Conservation (phyloP, 73 alveolate genomes). For the Paramecium bursaria region DNA sequence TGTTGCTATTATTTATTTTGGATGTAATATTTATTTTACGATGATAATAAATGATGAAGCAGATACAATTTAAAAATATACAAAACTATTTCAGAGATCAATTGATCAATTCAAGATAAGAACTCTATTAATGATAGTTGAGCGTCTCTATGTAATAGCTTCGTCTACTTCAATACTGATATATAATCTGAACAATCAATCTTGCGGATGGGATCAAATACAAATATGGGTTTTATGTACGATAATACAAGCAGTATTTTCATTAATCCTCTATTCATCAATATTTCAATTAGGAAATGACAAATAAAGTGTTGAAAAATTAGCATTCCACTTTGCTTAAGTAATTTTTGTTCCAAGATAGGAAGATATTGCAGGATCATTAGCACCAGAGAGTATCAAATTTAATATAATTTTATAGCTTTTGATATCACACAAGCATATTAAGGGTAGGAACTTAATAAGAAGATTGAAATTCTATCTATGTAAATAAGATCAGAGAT, state of each 20-base stretch:
- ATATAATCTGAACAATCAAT: background rate
- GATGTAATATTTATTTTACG: too few species aligned
- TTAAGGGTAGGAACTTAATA: background rate
- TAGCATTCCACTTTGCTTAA: slow-evolving; percentile 13
- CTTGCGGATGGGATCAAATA: slow-evolving; percentile 32
- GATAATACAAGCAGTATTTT: slow-evolving; percentile 3
- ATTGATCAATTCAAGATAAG: slow-evolving; percentile 14
- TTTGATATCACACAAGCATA: slow-evolving; percentile 7
- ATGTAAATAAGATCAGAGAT: slow-evolving; percentile 23
- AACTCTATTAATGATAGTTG: background rate
- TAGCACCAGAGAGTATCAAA: slow-evolving; percentile 39
- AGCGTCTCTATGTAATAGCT: slow-evolving; percentile 35
- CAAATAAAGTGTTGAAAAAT: background rate
- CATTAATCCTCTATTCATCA: background rate
- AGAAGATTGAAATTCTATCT: slow-evolving; percentile 12
- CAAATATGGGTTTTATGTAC: slow-evolving; percentile 30
- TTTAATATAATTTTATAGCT: background rate
- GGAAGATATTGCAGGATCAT: background rate
- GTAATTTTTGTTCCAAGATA: slow-evolving; percentile 29
- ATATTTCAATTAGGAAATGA: background rate
- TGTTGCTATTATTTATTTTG: too few species aligned
- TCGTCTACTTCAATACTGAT: slow-evolving; percentile 14
- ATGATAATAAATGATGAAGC: too few species aligned
- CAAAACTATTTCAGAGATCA: slow-evolving; percentile 28
- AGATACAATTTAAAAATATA: slow-evolving; percentile 1